Evolutionary conservation across 2,329 filamentous ascomycete genomes (phyloP).

Genomic region (Phaeosphaeriaceae sp.): DNA sequence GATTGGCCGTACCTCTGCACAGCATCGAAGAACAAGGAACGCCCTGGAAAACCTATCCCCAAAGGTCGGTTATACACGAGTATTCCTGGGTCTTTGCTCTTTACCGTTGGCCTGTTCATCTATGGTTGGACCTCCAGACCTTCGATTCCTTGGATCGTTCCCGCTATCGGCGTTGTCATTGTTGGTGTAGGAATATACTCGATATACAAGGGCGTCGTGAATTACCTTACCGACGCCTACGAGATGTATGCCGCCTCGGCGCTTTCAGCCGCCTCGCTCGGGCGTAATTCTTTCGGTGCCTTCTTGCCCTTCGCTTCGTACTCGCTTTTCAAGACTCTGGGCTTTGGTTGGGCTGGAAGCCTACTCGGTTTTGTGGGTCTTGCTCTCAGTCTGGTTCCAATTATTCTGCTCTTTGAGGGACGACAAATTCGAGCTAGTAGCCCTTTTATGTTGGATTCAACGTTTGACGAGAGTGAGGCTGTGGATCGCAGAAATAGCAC

Average conservation of each 20-base stretch:
- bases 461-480: constrained; percentile 25
- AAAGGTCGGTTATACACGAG: constrained; percentile 53
- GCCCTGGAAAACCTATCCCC: constrained; percentile 50
- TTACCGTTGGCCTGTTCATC: constrained; percentile 36
- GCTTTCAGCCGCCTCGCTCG: constrained; percentile 54
- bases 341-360: constrained; percentile 53
- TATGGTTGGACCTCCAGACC: constrained; percentile 43
- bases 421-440: constrained; percentile 45
- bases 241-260: constrained; percentile 57
- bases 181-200: constrained; percentile 39
- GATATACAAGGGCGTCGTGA: constrained; percentile 57
- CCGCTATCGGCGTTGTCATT: constrained; percentile 30
- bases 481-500: constrained; percentile 8
- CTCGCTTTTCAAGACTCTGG: constrained; percentile 49
- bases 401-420: constrained; percentile 52
- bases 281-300: constrained; percentile 54
- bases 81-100: constrained; percentile 51
- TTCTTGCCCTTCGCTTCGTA: constrained; percentile 55
- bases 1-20: constrained; percentile 39
- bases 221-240: constrained; percentile 58
- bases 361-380: constrained; percentile 53
- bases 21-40: constrained; percentile 44
- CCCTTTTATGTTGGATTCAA: constrained; percentile 46
- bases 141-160: constrained; percentile 41
- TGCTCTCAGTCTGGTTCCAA: constrained; percentile 48